Evolutionary conservation across 306 rosid species (phyloP), one percentile per base, ranked within the genome.

Genomic region (Begonia fuchsioides): DNA sequence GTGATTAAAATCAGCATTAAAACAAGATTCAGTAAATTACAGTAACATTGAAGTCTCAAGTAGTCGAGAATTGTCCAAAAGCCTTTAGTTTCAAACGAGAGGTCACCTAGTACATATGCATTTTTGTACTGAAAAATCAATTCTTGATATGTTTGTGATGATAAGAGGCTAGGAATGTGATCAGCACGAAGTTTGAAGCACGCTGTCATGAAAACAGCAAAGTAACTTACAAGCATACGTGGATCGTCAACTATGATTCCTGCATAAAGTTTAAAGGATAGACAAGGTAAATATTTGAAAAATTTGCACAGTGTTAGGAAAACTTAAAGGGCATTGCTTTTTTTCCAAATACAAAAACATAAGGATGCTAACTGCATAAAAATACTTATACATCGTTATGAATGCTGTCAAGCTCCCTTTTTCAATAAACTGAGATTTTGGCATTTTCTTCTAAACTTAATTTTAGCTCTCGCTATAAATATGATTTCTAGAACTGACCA

Each of bases 31-130:
- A 85, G 65, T 48, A 90, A 69, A 66, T 90, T 95, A 57, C 96
- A 90, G 63, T 79, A 90, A 73, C 90, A 77, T 68, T 81, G 82
- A 69, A 90, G 94, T 82, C 95, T 82, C 68, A 85, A 62, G 55
- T 90, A 82, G 82, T 90, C 98, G 67, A 90, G 82, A 74, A 77
- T 51, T 26, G 98, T 90, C 98, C 98, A 90, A 94, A 90, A 79
- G 77, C 96, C 77, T 80, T 90, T 90, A 59, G 98, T 90, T 79
- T 90, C 98, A 63, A 90, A 85, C 52, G 95, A 81, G 50, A 90
- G 94, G 75, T 90, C 98, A 68, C 74, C 74, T 87, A 90, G 81
- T 38, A 85, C 92, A 65, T 72, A 85, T 32, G 72, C 65, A 65
- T 85, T 79, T 61, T 73, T 82, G 5, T 77, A 87, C 50, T 77